These are phyloP conservation scores for Hyparrhenia diplandra DNA, from an alignment of 176 grass and related monocot genomes.

Conservation along the genomic window DNA sequence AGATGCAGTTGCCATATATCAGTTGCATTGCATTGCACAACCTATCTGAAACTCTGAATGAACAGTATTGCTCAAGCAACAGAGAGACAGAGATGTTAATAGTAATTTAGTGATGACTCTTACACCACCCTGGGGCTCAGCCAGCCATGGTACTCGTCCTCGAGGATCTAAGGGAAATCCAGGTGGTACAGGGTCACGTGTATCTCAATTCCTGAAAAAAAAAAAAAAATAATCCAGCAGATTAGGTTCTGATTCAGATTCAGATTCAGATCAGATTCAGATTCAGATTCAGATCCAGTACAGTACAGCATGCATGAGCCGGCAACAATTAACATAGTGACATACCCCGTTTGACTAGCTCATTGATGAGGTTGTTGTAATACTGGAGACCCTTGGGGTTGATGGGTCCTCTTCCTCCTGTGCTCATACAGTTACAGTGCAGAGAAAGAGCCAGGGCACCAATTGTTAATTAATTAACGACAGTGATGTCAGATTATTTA, in stretches of 20 bases:
- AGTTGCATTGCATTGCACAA: too few species aligned
- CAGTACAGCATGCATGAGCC: not conserved
- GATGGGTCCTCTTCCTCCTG: conserved; percentile 67
- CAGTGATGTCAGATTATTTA: not conserved
- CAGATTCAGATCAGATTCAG: too few species aligned
- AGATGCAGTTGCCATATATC: too few species aligned
- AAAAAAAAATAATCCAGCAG: not conserved
- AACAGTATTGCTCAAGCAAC: too few species aligned
- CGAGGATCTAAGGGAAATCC: conserved; percentile 71
- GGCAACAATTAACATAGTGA: not conserved
- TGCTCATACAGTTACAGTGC: not conserved
- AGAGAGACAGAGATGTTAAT: not conserved
- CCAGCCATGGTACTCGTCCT: conserved; percentile 86
- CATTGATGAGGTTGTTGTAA: conserved; percentile 80
- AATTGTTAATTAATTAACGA: not conserved
- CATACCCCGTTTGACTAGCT: conserved; percentile 57
- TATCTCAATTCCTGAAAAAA: conserved; percentile 72
- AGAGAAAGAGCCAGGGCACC: not conserved
- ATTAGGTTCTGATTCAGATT: too few species aligned
- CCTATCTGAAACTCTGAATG: too few species aligned
- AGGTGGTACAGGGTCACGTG: conserved; percentile 73
- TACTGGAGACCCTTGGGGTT: conserved; percentile 70
- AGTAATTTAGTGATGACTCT: conserved; percentile 1
- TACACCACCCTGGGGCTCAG: conserved; percentile 77
- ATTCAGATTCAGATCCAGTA: not conserved